phyloP scores from a whole-genome alignment of 257 asterid genomes.

The Gynochthodes officinalis region DNA sequence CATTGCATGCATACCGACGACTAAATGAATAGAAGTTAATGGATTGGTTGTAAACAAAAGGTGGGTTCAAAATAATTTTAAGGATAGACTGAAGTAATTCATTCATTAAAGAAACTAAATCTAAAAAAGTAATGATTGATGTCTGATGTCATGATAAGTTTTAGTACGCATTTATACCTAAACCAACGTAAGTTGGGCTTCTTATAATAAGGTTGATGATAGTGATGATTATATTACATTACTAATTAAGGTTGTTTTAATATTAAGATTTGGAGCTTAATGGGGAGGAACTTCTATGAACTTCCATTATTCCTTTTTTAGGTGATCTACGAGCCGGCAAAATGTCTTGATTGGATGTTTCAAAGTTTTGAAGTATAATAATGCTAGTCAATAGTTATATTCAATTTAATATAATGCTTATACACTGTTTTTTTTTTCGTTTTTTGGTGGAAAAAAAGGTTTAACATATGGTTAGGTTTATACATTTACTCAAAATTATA shows the following conservation, averaged over 20 bases:
- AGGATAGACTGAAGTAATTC: background rate
- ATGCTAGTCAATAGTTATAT: background rate
- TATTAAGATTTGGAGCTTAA: background rate
- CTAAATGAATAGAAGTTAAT: constrained; percentile 9
- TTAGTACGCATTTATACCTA: background rate
- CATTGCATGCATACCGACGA: constrained; percentile 15
- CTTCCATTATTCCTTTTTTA: background rate
- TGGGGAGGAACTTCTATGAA: background rate
- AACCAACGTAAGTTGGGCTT: constrained; percentile 1
- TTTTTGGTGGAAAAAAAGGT: too few relatives aligned
- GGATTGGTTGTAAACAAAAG: background rate
- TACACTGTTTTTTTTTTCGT: too few relatives aligned
- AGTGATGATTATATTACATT: background rate
- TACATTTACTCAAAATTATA: too few relatives aligned
- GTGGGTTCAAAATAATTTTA: background rate
- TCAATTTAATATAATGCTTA: background rate
- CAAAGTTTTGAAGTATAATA: background rate
- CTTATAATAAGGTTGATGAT: constrained; percentile 8
- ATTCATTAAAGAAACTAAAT: background rate
- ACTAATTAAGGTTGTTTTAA: background rate
- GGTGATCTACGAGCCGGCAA: background rate
- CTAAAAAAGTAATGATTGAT: constrained; percentile 8
- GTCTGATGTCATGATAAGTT: constrained; percentile 10
- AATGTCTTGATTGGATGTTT: background rate
- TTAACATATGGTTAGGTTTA: too few relatives aligned